phyloP scores from a whole-genome alignment of 345 rosid species.

The Raphanus sativus region DNA sequence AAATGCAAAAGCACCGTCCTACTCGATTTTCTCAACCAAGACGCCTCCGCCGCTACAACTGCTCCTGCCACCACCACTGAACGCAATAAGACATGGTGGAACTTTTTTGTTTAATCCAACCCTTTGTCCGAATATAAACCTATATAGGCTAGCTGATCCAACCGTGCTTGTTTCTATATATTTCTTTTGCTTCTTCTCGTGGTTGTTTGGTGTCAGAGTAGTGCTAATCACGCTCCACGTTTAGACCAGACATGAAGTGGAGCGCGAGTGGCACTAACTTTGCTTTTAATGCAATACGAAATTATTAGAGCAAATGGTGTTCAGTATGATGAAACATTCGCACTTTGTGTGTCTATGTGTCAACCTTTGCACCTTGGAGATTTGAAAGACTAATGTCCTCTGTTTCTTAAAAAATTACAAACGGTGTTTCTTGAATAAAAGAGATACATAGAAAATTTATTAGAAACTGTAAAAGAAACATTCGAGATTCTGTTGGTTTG shows the following conservation, averaged over 20 bases:
- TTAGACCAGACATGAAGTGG: slow-evolving; percentile 37
- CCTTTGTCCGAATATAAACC: not conserved
- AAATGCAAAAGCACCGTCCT: slow-evolving; percentile 89
- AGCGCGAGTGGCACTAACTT: slow-evolving; percentile 51
- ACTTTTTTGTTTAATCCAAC: slow-evolving; percentile 25
- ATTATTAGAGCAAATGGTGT: slow-evolving; percentile 3
- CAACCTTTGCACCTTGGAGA: not conserved
- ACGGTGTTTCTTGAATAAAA: not conserved
- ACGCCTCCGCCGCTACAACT: slow-evolving; percentile 12
- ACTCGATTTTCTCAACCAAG: slow-evolving; percentile 60
- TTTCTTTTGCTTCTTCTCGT: not conserved
- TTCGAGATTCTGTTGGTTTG: not conserved
- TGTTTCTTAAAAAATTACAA: not conserved
- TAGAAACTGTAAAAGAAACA: not conserved
- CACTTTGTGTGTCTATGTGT: not conserved
- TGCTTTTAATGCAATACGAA: slow-evolving; percentile 21
- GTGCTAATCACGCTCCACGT: slow-evolving; percentile 69
- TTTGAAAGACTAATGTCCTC: not conserved
- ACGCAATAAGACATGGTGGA: slow-evolving; percentile 15
- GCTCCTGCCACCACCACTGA: not conserved
- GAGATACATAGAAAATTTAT: too few species aligned
- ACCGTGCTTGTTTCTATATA: slow-evolving; percentile 1
- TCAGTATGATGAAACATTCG: not conserved
- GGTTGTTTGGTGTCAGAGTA: slow-evolving; percentile 24
- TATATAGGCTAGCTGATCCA: slow-evolving; percentile 21